Percentiles rank a stretch among this genome's conserved stretches.
Evolutionary conservation across 805 yeast genomes (phyloP).

Genomic region (Priceomyces haplophilus): DNA sequence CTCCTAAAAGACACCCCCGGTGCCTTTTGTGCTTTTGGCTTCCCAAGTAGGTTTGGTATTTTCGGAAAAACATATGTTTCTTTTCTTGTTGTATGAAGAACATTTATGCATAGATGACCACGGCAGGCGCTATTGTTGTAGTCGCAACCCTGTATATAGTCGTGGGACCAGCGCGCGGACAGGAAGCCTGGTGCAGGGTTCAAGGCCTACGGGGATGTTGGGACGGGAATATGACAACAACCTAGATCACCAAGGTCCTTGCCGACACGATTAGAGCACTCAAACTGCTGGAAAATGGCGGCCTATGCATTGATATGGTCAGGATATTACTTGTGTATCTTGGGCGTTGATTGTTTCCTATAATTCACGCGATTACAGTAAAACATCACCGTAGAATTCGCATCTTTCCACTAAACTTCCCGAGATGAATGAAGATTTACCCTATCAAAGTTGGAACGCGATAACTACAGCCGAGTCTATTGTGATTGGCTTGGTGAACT

Average conservation of each 20-base stretch:
- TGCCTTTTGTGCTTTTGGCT: not conserved
- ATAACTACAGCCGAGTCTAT: no score
- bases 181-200: not conserved
- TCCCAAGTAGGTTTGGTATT: not conserved
- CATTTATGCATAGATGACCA: slow-evolving; percentile 7
- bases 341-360: no score
- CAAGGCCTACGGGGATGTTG: not conserved
- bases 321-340: no score
- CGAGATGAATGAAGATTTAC: not conserved
- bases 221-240: not conserved
- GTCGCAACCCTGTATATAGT: not conserved
- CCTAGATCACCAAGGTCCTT: no score
- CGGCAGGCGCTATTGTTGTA: not conserved
- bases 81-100: slow-evolving; percentile 1
- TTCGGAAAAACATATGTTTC: slow-evolving; percentile 6
- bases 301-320: no score
- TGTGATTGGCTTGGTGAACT: no score
- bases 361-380: no score
- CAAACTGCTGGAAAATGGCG: no score
- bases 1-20: not conserved
- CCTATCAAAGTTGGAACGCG: no score
- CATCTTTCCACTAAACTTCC: not conserved
- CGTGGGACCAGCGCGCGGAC: not conserved
- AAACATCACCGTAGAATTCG: no score
- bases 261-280: no score